Evolutionary conservation across 768 basidiomycete species (phyloP).

Genomic region (Lepiota brunneoincarnata): DNA sequence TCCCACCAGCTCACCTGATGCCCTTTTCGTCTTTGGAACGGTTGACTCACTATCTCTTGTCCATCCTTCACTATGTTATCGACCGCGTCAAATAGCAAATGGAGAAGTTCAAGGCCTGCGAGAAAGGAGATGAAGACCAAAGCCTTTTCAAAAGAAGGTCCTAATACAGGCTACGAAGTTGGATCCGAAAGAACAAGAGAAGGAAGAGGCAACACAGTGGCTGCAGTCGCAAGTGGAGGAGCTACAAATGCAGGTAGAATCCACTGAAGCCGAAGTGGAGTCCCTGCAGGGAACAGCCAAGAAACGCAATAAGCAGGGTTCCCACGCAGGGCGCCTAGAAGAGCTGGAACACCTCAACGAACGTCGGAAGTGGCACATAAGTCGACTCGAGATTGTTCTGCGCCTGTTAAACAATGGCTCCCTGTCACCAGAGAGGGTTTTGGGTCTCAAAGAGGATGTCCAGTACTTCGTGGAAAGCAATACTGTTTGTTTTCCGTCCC

Average conservation of each 20-base stretch:
- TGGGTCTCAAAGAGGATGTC: constrained; percentile 88
- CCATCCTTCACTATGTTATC: constrained; percentile 1
- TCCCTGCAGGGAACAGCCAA: constrained; percentile 75
- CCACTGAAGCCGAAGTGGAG: constrained; percentile 94
- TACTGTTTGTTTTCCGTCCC: constrained; percentile 55
- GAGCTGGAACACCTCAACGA: constrained; percentile 90
- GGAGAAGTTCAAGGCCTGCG: constrained; percentile 99
- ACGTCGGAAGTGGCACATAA: constrained; percentile 93
- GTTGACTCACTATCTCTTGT: background rate
- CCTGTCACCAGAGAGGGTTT: constrained; percentile 76
- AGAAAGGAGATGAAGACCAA: constrained; percentile 99
- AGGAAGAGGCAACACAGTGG: constrained; percentile 87
- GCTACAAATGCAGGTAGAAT: constrained; percentile 89
- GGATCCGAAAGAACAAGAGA: constrained; percentile 97
- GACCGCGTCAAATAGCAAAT: constrained; percentile 75
- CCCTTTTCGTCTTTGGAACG: background rate
- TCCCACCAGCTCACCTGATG: background rate
- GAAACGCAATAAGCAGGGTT: constrained; percentile 77
- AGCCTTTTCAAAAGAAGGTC: constrained; percentile 98
- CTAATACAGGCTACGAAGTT: constrained; percentile 91
- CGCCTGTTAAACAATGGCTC: constrained; percentile 94
- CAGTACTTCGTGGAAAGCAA: constrained; percentile 96
- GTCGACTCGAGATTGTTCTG: constrained; percentile 88
- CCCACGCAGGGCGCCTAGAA: constrained; percentile 68
- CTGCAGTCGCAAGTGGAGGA: constrained; percentile 88